A percentile compares a stretch with the other conserved stretches of the same genome.
Conservation (phyloP, 306 rosid species). For the Trifolium dubium region DNA sequence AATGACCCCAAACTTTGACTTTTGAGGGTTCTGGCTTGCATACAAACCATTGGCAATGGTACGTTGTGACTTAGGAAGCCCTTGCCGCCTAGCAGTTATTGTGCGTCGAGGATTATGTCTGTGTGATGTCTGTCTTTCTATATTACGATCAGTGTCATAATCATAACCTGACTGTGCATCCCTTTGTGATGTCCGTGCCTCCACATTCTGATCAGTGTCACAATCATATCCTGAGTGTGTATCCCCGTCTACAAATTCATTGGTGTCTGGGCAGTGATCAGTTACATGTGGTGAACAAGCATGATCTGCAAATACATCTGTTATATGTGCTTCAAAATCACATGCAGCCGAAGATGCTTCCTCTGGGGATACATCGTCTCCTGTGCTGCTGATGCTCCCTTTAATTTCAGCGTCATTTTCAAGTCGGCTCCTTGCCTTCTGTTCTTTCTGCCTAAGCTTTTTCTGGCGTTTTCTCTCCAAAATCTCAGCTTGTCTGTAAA, state of each 20-base stretch:
- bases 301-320: constrained; percentile 46
- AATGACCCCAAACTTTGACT: constrained; percentile 54
- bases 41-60: constrained; percentile 52
- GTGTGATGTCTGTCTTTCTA: constrained; percentile 52
- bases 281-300: constrained; percentile 44
- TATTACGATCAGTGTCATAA: constrained; percentile 51
- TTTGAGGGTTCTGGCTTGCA: constrained; percentile 60
- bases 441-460: constrained; percentile 89
- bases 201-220: constrained; percentile 59
- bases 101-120: constrained; percentile 49
- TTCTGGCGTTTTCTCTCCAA: constrained; percentile 85
- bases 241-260: constrained; percentile 53
- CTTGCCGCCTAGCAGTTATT: constrained; percentile 52
- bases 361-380: constrained; percentile 45
- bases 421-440: constrained; percentile 60
- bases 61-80: constrained; percentile 63
- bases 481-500: constrained; percentile 71
- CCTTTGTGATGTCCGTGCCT: constrained; percentile 36
- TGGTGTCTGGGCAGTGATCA: constrained; percentile 44
- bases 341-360: constrained; percentile 54
- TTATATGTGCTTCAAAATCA: constrained; percentile 46
- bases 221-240: constrained; percentile 44
- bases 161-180: constrained; percentile 47
- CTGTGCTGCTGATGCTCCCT: constrained; percentile 48
- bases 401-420: constrained; percentile 54